These are phyloP conservation scores for Bipolaris oryzae DNA, from an alignment of 2,329 filamentous ascomycete genomes.

Conservation along the genomic window DNA sequence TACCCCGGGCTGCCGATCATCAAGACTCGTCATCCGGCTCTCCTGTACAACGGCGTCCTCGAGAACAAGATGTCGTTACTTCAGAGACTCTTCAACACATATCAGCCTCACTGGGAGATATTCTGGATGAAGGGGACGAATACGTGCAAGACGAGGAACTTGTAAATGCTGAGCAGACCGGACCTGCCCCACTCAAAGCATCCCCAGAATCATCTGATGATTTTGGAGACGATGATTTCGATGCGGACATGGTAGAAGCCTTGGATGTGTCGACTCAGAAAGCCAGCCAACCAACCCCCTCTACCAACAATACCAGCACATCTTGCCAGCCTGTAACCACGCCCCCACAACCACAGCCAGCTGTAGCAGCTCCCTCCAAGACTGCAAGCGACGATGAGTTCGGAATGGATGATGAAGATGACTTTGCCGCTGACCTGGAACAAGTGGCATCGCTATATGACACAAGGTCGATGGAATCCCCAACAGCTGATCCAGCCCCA, in stretches of 20 bases:
- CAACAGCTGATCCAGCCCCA: conserved; percentile 6
- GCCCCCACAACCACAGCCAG: neutral
- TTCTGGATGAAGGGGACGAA: conserved; percentile 10
- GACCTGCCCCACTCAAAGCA: conserved; percentile 8
- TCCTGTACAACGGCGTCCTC: conserved; percentile 38
- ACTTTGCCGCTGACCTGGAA: conserved; percentile 64
- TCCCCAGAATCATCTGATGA: conserved; percentile 42
- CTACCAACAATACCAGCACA: conserved; percentile 10
- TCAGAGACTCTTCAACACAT: conserved; percentile 16
- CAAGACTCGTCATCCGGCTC: conserved; percentile 31
- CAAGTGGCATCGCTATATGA: conserved; percentile 64
- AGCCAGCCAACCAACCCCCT: conserved; percentile 7
- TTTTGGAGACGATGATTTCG: conserved; percentile 45
- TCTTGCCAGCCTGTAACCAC: conserved; percentile 17
- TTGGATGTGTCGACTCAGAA: conserved; percentile 30
- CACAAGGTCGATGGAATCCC: conserved; percentile 41
- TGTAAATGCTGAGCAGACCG: neutral
- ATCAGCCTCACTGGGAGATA: conserved; percentile 6
- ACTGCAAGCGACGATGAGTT: conserved; percentile 53
- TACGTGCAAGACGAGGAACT: conserved; percentile 9
- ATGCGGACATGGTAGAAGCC: conserved; percentile 43
- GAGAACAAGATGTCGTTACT: conserved; percentile 17
- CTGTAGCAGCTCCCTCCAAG: conserved; percentile 7
- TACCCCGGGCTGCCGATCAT: conserved; percentile 46
- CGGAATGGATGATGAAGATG: conserved; percentile 53